Evolutionary conservation across 208 protist species (phyloP).

Genomic region (Trypanosoma conorhini): DNA sequence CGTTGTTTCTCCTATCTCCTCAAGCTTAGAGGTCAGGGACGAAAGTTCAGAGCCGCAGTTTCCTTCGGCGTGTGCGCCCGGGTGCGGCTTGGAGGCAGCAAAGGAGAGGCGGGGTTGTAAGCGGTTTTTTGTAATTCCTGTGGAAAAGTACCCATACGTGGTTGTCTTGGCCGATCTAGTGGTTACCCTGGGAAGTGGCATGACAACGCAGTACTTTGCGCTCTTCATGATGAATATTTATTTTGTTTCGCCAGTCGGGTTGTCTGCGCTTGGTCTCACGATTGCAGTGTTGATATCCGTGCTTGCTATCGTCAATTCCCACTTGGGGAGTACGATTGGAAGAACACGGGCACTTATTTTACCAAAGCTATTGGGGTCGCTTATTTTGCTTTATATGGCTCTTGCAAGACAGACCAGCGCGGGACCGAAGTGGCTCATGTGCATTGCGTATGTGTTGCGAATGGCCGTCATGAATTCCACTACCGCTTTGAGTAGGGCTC

Average conservation of each 20-base stretch:
- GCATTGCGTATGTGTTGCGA: slow-evolving; percentile 51
- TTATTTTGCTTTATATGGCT: slow-evolving; percentile 70
- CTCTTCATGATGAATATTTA: slow-evolving; percentile 80
- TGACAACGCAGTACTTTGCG: slow-evolving; percentile 76
- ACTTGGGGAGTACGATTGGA: slow-evolving; percentile 46
- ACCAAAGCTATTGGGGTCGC: slow-evolving; percentile 42
- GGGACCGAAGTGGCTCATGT: slow-evolving; percentile 48
- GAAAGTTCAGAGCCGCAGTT: background rate
- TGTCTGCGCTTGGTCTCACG: slow-evolving; percentile 44
- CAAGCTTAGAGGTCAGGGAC: background rate
- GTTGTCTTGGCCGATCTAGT: slow-evolving; percentile 51
- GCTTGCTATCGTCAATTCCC: slow-evolving; percentile 47
- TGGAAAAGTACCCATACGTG: slow-evolving; percentile 48
- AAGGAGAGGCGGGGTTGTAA: background rate
- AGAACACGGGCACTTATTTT: slow-evolving; percentile 49
- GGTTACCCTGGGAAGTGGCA: slow-evolving; percentile 56
- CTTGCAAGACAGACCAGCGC: slow-evolving; percentile 33
- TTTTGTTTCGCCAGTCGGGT: slow-evolving; percentile 35
- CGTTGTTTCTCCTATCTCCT: background rate
- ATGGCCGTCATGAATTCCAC: slow-evolving; percentile 71
- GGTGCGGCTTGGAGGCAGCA: background rate
- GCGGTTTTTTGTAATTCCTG: slow-evolving; percentile 24
- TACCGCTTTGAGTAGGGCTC: slow-evolving; percentile 46
- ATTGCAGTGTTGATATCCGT: slow-evolving; percentile 48
- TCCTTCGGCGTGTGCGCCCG: background rate